Conservation (phyloP, 139 green algal species). For the Chlamydomonas eustigma region DNA sequence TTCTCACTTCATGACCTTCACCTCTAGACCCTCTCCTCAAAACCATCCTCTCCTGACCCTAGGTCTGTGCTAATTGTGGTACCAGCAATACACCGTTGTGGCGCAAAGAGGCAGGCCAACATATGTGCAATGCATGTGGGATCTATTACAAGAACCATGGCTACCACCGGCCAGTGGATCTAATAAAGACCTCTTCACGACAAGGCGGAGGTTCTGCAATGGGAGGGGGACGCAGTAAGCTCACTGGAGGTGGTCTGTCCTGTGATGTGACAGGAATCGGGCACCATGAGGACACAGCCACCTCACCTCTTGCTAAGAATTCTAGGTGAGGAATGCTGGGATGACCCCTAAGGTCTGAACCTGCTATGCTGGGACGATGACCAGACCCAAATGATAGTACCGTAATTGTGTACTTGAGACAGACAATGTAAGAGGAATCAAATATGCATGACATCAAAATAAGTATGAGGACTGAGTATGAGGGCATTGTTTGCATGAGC, state of each 20-base stretch:
- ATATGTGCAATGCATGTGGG: slow-evolving; percentile 78
- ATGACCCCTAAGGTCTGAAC: no score
- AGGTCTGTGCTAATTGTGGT: slow-evolving; percentile 63
- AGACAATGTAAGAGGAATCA: no score
- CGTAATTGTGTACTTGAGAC: no score
- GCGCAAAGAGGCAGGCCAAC: slow-evolving; percentile 53
- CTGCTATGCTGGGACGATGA: no score
- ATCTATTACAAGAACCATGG: slow-evolving; percentile 76
- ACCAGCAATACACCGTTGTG: slow-evolving; percentile 67
- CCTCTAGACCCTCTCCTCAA: no score
- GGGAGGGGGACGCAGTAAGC: not conserved
- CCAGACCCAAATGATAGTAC: no score
- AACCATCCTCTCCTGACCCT: not conserved
- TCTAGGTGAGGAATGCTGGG: not conserved
- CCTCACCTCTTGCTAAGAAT: not conserved
- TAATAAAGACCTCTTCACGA: not conserved
- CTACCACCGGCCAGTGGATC: slow-evolving; percentile 18
- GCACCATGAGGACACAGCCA: slow-evolving; percentile 5
- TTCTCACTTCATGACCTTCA: slow-evolving; percentile 17
- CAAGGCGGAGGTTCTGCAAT: not conserved
- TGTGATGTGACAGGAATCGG: not conserved
- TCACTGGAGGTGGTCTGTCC: not conserved
- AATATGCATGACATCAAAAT: no score
- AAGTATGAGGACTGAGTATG: no score
- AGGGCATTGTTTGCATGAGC: no score